phyloP scores from a whole-genome alignment of 306 rosid genomes.

The Quercus glauca region DNA sequence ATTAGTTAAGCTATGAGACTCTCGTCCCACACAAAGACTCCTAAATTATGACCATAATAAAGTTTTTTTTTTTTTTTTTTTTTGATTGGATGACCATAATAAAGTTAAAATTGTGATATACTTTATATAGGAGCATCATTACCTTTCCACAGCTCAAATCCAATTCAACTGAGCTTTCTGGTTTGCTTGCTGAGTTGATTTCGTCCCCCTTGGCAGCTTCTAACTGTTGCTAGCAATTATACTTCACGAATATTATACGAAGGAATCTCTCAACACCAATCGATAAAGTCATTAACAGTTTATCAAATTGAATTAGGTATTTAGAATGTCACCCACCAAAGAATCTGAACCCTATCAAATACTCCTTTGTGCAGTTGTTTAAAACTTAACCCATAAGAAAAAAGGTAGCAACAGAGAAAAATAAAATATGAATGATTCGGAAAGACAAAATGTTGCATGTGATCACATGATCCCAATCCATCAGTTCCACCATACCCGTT shows the following conservation, averaged over 20 bases:
- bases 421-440: constrained; percentile 7
- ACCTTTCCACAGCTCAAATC: too few relatives aligned
- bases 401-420: background rate
- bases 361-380: background rate
- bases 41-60: too few relatives aligned
- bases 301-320: constrained; percentile 8
- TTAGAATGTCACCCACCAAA: constrained; percentile 3
- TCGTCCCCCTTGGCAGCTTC: too few relatives aligned
- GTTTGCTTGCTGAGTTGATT: too few relatives aligned
- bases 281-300: background rate
- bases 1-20: too few relatives aligned
- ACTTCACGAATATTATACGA: background rate
- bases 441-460: constrained; percentile 63
- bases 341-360: background rate
- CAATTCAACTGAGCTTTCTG: too few relatives aligned
- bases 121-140: too few relatives aligned
- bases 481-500: constrained; percentile 60
- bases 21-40: too few relatives aligned
- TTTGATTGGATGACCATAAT: too few relatives aligned
- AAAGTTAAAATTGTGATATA: too few relatives aligned
- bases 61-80: too few relatives aligned
- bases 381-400: background rate
- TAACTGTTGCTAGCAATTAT: background rate
- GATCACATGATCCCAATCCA: constrained; percentile 67
- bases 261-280: background rate